Evolutionary conservation across 1,139 yeast genomes (phyloP), one percentile per base, ranked within the genome.

Genomic region (Yamadazyma buinensis): DNA sequence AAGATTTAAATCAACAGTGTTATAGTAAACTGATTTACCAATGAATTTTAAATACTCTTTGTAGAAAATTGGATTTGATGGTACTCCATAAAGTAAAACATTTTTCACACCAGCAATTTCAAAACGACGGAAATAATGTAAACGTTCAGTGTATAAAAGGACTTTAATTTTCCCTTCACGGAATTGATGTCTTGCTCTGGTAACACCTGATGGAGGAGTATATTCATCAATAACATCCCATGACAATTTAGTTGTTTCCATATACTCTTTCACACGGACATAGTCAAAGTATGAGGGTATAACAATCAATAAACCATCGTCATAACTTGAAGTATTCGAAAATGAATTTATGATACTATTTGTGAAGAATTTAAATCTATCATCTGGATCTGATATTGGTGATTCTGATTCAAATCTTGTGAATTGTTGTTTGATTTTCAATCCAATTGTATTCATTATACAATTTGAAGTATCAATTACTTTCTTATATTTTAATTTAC

Each of bases 261-360:
- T 62, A 51, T 82, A 75, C 48, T 84, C 80, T 48, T 87, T 80
- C 12, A 90, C 66, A 34, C 97, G 68, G 12, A 92, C 66, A 51
- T 81, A 92, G 56, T 94, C 98, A 40, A 84, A 78, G 57, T 90
- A 92, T 2, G 87, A 82, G 1, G 97, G 95, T 29, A 92, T 77
- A 51, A 82, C 85, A 3, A 92, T 63, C 49, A 92, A 58, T 0
- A 87, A 74, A 2, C 98, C 98, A 35, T 80, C 80, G 32, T 77
- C 77, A 48, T 76, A 76, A 11, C 79, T 72, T 12, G 71, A 53
- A 18, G 77, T 69, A 34, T 78, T 73, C 34, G 80, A 61, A 22
- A 85, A 54, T 10, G 86, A 76, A 4, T 96, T 95, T 8, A 90
- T 62, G 4, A 81, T 61, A 8, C 80, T 79, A 37, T 84, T 80